Percentiles rank a stretch among this genome's conserved stretches.
These are phyloP conservation scores for Calonectria pauciramosa DNA, from an alignment of 2,329 filamentous ascomycete species.

Conservation along the genomic window DNA sequence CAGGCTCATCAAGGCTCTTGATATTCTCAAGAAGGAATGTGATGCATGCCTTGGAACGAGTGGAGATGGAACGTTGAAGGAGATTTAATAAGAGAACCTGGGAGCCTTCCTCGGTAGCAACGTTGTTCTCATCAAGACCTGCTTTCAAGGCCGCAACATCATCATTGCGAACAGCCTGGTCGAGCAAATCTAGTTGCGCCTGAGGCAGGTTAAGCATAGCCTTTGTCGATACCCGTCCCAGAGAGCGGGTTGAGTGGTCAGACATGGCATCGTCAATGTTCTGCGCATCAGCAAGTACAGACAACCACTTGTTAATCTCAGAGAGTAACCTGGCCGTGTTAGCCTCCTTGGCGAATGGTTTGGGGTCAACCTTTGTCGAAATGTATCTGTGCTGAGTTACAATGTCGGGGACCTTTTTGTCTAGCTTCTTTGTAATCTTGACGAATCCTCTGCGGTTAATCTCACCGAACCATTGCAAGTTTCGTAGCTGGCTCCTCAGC, in stretches of 20 bases:
- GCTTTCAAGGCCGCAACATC: constrained; percentile 69
- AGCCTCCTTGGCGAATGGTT: constrained; percentile 84
- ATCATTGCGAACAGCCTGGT: constrained; percentile 79
- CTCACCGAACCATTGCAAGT: constrained; percentile 97
- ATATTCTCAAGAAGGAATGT: constrained; percentile 77
- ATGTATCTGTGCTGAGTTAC: constrained; percentile 89
- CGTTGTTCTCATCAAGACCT: constrained; percentile 70
- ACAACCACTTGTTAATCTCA: constrained; percentile 92
- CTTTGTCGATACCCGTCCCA: constrained; percentile 83
- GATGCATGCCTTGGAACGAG: constrained; percentile 77
- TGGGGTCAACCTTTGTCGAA: constrained; percentile 89
- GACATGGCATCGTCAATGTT: constrained; percentile 82
- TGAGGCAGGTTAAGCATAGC: constrained; percentile 80
- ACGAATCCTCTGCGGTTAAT: constrained; percentile 95
- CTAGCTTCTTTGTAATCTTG: constrained; percentile 99
- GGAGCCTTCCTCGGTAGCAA: constrained; percentile 55
- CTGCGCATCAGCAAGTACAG: constrained; percentile 82
- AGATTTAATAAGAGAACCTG: constrained; percentile 84
- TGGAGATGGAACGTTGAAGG: constrained; percentile 82
- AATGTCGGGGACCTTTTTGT: constrained; percentile 88
- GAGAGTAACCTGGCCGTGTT: constrained; percentile 63
- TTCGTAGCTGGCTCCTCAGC: constrained; percentile 86
- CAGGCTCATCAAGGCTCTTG: constrained; percentile 82
- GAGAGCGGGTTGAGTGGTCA: constrained; percentile 79
- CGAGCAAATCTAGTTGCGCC: constrained; percentile 77